Base-by-base conservation (phyloP, 495 filamentous ascomycete species). In the Podospora sp. region DNA sequence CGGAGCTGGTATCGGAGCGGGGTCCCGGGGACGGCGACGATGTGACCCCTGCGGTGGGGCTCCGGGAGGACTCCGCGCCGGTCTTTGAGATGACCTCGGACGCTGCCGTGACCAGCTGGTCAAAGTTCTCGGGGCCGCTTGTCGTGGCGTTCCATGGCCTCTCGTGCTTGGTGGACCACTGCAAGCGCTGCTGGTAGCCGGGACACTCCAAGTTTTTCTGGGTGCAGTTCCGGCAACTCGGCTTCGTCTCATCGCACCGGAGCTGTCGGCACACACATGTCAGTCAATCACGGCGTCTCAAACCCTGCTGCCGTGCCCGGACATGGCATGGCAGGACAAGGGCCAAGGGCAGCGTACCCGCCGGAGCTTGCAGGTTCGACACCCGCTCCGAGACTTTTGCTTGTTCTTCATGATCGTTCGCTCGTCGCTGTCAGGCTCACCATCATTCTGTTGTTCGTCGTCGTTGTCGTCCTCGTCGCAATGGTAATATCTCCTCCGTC, bases 121-220 rank as follows among this genome's bases (percentile, higher is more conserved):
- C 67, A 57, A 77, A 77, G 65, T 77, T 77, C 6, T 70, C 66
- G 3, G 75, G 75, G 11, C 64, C 74, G 53, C 36, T 69, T 6
- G 69, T 67, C 26, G 69, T 62, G 2, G 66, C 56, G 11, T 63
- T 63, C 35, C 53, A 61, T 2, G 70, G 68, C 29, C 67, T 50
- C 36, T 77, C 75, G 67, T 77, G 73, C 33, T 77, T 77, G 50
- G 75, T 77, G 29, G 72, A 75, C 75, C 75, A 77, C 57, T 77
- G 75, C 5, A 77, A 71, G 21, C 75, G 74, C 25, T 77, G 75
- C 52, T 77, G 75, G 40, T 77, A 77, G 60, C 75, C 75, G 0
- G 75, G 75, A 62, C 75, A 77, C 9, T 70, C 71, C 40, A 73
- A 65, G n/a, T 71, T 67, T 35, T 76, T 76, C 56, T 73, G 74